phyloP scores from a whole-genome alignment of 176 grass and related monocot species.

The Carex myosuroides region DNA sequence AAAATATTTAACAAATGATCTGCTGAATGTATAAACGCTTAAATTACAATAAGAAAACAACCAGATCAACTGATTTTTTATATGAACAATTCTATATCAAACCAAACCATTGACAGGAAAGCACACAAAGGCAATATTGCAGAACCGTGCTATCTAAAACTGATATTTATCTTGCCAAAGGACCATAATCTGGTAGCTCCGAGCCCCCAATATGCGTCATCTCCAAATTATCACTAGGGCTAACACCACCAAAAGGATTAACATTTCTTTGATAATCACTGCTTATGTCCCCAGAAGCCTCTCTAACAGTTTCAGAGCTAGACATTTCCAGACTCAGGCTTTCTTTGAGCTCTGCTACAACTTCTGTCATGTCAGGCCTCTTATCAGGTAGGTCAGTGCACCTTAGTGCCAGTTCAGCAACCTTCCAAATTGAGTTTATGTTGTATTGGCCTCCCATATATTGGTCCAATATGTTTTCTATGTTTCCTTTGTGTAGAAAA shows the following conservation, averaged over 20 bases:
- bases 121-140: too few relatives aligned
- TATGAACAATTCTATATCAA: background rate
- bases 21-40: background rate
- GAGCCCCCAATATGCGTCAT: background rate
- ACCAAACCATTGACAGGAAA: too few relatives aligned
- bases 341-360: slow-evolving; percentile 12
- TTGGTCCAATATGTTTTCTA: slow-evolving; percentile 27
- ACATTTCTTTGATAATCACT: background rate
- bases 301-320: background rate
- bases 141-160: background rate
- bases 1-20: background rate
- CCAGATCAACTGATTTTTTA: background rate
- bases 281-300: background rate
- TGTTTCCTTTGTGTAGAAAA: too few relatives aligned
- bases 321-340: slow-evolving; percentile 11
- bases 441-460: slow-evolving; percentile 11
- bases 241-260: too few relatives aligned
- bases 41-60: background rate
- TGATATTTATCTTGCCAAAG: slow-evolving; percentile 13
- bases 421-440: slow-evolving; percentile 35
- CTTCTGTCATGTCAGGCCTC: slow-evolving; percentile 17
- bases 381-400: slow-evolving; percentile 13
- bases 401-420: slow-evolving; percentile 28
- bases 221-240: background rate
- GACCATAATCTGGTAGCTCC: background rate